phyloP scores from a whole-genome alignment of 371 early-diverging fungal genomes.

The Parasitella parasitica region DNA sequence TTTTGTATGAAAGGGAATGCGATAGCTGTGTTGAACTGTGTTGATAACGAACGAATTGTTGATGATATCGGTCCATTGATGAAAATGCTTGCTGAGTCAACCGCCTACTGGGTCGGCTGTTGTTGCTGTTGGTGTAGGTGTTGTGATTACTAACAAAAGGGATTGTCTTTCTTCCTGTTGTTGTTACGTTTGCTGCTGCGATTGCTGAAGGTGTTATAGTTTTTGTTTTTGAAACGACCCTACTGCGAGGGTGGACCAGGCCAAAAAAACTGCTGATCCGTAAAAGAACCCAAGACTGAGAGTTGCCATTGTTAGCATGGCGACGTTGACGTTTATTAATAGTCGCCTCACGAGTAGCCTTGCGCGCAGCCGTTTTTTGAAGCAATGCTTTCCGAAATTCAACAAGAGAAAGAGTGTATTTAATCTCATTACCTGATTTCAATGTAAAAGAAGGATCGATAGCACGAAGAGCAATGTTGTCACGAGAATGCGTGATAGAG shows the following conservation, averaged over 20 bases:
- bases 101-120: slow-evolving; percentile 1
- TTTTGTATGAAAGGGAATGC: slow-evolving; percentile 2
- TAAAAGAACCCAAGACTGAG: not conserved
- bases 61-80: not conserved
- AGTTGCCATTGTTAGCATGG: not conserved
- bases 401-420: slow-evolving; percentile 1
- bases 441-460: slow-evolving; percentile 3
- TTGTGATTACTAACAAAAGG: not conserved
- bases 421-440: not conserved
- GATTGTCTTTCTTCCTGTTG: not conserved
- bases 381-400: slow-evolving; percentile 5
- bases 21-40: slow-evolving; percentile 1
- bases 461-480: slow-evolving; percentile 5
- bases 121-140: not conserved
- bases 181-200: not conserved
- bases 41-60: not conserved
- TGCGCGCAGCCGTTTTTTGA: not conserved
- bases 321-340: not conserved
- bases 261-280: slow-evolving; percentile 11
- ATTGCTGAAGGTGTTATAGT: not conserved
- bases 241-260: slow-evolving; percentile 16
- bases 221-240: slow-evolving; percentile 7
- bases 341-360: not conserved
- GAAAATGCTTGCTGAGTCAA: slow-evolving; percentile 2
- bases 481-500: too few species aligned